Base-by-base conservation (phyloP, 371 early-diverging fungal species). In the Mucor ambiguus region DNA sequence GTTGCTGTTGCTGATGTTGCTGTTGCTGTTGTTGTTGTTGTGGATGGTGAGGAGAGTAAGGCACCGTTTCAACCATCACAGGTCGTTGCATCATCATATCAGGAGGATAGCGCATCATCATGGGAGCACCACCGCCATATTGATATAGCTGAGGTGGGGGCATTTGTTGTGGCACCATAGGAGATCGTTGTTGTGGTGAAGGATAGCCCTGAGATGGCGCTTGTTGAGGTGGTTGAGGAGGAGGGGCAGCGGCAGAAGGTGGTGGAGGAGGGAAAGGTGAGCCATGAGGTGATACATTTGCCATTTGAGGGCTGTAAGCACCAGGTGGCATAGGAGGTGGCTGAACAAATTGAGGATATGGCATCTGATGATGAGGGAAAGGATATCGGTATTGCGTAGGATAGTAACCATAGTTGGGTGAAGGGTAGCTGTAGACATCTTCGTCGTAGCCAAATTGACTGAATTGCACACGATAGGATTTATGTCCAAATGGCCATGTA, bases 21-120 rank as follows among this genome's bases (percentile, higher is more conserved):
- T 46, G 46, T 3, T 43, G 43, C 6, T 44, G 44, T 6, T 18
- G 44, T 22, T 46, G 46, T 6, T 46, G 46, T 12, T 69, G 63
- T 32, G 70, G 68, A 22, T 69, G 65, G 56, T 68, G 70, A 22
- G 69, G 67, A 33, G 73, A 64, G 59, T 70, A 72, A 32, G 56
- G 33, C 71, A 74, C 70, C 7, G 58, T 46, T 37, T 78, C 78
- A 14, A 70, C 61, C 78, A 78, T 78, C 24, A 71, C 64, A 30
- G 78, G 78, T 65, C 78, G 26, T 61, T 74, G 74, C 66, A 78
- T 69, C 73, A 78, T 78, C 80, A 82, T 82, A 9, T 84, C 85
- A 16, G 80, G 81, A 52, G 80, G 76, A 58, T 85, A 85, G 4
- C 81, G 77, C 81, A 86, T 79, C 79, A 84, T 81, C 75, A 86